phyloP scores from a whole-genome alignment of 2,329 filamentous ascomycete genomes.

The Chaetomium sp. region DNA sequence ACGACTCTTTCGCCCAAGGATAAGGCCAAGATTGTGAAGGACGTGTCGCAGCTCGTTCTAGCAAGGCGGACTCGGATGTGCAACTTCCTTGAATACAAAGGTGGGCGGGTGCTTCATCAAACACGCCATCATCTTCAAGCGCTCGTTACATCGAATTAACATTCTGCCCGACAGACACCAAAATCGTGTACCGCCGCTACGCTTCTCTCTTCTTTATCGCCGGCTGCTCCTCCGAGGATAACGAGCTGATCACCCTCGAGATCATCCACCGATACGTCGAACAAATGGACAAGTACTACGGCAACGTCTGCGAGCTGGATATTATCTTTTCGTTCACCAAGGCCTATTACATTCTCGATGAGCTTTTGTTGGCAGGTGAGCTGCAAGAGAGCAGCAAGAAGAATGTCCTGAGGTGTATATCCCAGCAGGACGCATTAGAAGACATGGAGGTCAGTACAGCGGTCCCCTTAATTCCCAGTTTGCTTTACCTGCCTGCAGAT shows the following conservation, averaged over 20 bases:
- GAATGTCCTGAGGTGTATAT: conserved; percentile 92
- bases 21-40: conserved; percentile 99
- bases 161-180: conserved; percentile 64
- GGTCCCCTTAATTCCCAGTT: neutral
- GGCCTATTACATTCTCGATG: conserved; percentile 97
- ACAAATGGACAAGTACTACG: conserved; percentile 99
- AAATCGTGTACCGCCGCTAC: conserved; percentile 97
- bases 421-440: conserved; percentile 93
- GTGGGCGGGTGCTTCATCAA: conserved; percentile 38
- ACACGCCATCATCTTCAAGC: neutral
- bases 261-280: conserved; percentile 99
- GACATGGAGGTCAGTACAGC: conserved; percentile 88
- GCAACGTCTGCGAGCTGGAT: conserved; percentile 98
- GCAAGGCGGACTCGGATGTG: conserved; percentile 97
- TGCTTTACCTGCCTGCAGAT: neutral
- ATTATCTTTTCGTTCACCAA: conserved; percentile 99
- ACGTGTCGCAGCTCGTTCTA: conserved; percentile 95
- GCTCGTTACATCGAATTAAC: neutral
- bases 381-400: conserved; percentile 99
- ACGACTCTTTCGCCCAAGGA: conserved; percentile 95
- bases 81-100: conserved; percentile 99
- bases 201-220: conserved; percentile 99
- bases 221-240: conserved; percentile 93
- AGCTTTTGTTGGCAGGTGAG: conserved; percentile 89
- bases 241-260: conserved; percentile 96